Percentiles rank a stretch among this genome's conserved stretches.
Conservation (phyloP, 441 rosid species). For the Mallotus japonicus region DNA sequence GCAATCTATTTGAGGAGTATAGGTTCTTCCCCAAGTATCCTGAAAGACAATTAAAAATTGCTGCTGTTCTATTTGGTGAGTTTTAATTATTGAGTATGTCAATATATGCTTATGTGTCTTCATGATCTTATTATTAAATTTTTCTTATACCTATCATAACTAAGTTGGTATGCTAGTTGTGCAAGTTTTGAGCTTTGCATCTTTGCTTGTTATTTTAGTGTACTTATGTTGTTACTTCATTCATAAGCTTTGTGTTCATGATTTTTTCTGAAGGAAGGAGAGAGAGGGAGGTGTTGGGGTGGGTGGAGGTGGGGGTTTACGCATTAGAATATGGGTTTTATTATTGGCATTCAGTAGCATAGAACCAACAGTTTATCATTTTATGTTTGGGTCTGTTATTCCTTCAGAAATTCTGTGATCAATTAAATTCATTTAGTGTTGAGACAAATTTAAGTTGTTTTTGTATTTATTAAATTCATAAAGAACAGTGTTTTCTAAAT, state of each 20-base stretch:
- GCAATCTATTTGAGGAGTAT: conserved; percentile 93
- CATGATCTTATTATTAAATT: not conserved
- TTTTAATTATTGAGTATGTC: conserved; percentile 17
- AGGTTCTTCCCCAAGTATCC: conserved; percentile 96
- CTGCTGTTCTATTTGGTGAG: conserved; percentile 97
- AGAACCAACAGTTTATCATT: not conserved
- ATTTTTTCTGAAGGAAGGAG: not conserved
- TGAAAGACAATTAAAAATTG: conserved; percentile 90
- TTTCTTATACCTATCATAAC: not conserved
- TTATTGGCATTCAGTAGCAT: not conserved
- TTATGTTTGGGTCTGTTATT: not conserved
- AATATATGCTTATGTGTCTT: not conserved
- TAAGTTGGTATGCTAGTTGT: not conserved
- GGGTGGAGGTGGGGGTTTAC: not conserved
- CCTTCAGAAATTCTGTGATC: no score
- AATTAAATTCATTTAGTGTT: not conserved
- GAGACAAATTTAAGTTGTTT: not conserved
- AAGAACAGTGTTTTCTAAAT: no score
- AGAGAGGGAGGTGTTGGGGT: no score
- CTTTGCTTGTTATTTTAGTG: not conserved
- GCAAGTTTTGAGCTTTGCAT: conserved; percentile 8
- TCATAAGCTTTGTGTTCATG: not conserved
- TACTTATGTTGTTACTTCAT: not conserved
- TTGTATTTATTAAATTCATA: no score
- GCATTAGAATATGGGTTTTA: not conserved